phyloP scores from a whole-genome alignment of 257 asterid species.

The Leptodermis oblonga region DNA sequence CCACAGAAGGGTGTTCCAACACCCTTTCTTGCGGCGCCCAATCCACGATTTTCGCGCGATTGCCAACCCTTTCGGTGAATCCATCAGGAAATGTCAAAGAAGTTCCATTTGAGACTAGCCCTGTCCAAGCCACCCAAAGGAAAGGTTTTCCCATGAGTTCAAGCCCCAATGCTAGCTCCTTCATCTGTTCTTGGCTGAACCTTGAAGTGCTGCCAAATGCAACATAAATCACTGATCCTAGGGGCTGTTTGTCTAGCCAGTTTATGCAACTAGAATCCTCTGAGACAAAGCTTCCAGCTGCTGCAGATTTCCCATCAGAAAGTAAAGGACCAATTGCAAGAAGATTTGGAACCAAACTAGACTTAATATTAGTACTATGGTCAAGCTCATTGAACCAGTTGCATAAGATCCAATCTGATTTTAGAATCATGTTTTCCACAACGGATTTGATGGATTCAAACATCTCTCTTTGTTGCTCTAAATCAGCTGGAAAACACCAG shows the following conservation, averaged over 20 bases:
- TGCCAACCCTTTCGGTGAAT: slow-evolving; percentile 25
- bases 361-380: slow-evolving; percentile 22
- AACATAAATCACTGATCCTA: slow-evolving; percentile 45
- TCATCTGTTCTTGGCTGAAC: slow-evolving; percentile 37
- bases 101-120: slow-evolving; percentile 27
- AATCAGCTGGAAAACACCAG: slow-evolving; percentile 46
- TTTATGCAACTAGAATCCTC: slow-evolving; percentile 49
- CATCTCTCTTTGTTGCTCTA: slow-evolving; percentile 24
- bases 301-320: slow-evolving; percentile 24
- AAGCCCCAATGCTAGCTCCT: slow-evolving; percentile 50
- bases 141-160: slow-evolving; percentile 42
- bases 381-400: slow-evolving; percentile 45
- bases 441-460: slow-evolving; percentile 13
- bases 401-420: slow-evolving; percentile 45
- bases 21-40: slow-evolving; percentile 75
- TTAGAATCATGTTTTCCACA: slow-evolving; percentile 5
- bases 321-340: slow-evolving; percentile 52
- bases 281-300: slow-evolving; percentile 36
- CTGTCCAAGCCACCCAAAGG: slow-evolving; percentile 51
- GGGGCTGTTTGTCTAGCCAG: slow-evolving; percentile 56
- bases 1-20: slow-evolving; percentile 40
- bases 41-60: slow-evolving; percentile 45
- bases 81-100: slow-evolving; percentile 11
- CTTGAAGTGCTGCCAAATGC: slow-evolving; percentile 60
- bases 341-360: slow-evolving; percentile 26